A percentile compares a stretch with the other conserved stretches of the same genome.
Conservation (phyloP, 805 yeast genomes). For the Starmerella etchellsii region DNA sequence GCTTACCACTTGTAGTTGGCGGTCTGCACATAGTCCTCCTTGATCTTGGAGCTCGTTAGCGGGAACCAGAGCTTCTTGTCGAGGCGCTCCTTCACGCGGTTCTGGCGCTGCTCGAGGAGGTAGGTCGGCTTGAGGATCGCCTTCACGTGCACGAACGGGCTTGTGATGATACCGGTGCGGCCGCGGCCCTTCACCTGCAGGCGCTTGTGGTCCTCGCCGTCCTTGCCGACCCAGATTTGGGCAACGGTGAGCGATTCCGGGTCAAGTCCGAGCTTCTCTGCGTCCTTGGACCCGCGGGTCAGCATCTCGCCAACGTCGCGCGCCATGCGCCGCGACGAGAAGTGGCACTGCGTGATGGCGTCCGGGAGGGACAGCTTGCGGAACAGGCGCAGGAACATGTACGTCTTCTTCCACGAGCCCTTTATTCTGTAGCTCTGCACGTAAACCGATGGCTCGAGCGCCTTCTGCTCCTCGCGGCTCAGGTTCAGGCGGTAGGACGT, state of each 20-base stretch:
- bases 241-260: conserved; percentile 55
- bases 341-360: conserved; percentile 88
- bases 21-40: conserved; percentile 25
- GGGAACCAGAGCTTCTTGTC: conserved; percentile 41
- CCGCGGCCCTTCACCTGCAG: conserved; percentile 84
- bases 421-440: conserved; percentile 69
- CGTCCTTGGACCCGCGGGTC: conserved; percentile 58
- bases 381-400: conserved; percentile 61
- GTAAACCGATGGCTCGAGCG: conserved; percentile 80
- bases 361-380: conserved; percentile 55
- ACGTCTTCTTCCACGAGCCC: conserved; percentile 81
- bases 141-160: conserved; percentile 68
- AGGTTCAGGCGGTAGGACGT: conserved; percentile 44
- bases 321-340: conserved; percentile 65
- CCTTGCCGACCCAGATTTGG: conserved; percentile 86
- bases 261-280: conserved; percentile 44
- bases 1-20: conserved; percentile 29
- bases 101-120: conserved; percentile 43
- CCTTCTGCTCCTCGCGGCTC: conserved; percentile 52
- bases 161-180: conserved; percentile 64
- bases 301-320: conserved; percentile 67
- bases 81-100: conserved; percentile 33
- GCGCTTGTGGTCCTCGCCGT: conserved; percentile 60
- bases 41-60: conserved; percentile 29
- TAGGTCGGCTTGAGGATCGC: conserved; percentile 57